Evolutionary conservation across 2,329 filamentous ascomycete genomes (phyloP), one percentile per base, ranked within the genome.

Genomic region (Aspergillus pseudoterreus): DNA sequence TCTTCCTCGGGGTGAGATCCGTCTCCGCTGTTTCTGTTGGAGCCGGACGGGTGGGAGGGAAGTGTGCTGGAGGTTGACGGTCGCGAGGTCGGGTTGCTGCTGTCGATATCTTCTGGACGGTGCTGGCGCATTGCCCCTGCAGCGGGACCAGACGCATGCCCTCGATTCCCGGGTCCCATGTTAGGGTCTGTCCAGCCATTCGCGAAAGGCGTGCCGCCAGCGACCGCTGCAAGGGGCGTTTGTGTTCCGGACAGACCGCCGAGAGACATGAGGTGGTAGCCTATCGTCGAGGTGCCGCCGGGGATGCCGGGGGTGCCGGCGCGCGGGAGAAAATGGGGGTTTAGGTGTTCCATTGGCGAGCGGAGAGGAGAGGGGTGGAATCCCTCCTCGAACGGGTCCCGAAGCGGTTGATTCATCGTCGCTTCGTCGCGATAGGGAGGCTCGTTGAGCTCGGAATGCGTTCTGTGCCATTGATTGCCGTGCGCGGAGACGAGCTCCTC

Each of bases 171-270:
- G 24, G 53, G 52, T 3, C 58, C 63, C 50, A 64, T 48, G n/a
- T 58, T 57, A 1, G 62, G 52, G 32, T 72, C 68, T 8, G 66
- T 59, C 70, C 70, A 73, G 24, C 65, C 64, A 46, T 62, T 65
- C 15, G 72, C 61, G 48, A 75, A 75, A 4, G 70, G 66, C 2
- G 64, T 68, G 9, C 73, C 74, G 6, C 74, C 70, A 11, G 73
- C 72, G 19, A 77, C 73, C 15, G 74, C 73, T 19, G 73, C 73
- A 11, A 78, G 67, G 5, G 76, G 76, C 4, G 76, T 78, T 47
- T 77, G 73, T 12, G 75, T 69, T 11, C 76, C 76, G 0, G 76
- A 78, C 8, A 78, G 62, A 14, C 74, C 76, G n/a, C 72, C 70
- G 6, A 76, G 63, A 6, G 73, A 74, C 57, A 77, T 73, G 54